phyloP scores from a whole-genome alignment of 1,139 yeast genomes.

The Sugiyamaella castrensis region DNA sequence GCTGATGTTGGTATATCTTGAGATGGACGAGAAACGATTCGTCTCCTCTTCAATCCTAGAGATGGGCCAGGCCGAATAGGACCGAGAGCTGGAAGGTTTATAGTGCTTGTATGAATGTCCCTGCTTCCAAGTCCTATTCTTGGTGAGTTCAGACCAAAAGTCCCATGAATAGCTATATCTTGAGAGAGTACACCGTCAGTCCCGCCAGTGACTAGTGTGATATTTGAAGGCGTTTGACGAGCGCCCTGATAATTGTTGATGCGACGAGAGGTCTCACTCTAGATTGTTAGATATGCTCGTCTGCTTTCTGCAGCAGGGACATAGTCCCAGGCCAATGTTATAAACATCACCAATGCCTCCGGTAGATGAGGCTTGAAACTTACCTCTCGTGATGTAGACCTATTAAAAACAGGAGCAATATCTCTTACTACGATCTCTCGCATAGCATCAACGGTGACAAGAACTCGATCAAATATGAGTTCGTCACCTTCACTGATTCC shows the following conservation, averaged over 20 bases:
- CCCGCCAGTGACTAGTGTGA: too few relatives aligned
- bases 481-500: conserved; percentile 23
- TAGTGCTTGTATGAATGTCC: too few relatives aligned
- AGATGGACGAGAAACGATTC: neutral
- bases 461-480: conserved; percentile 26
- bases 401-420: conserved; percentile 6
- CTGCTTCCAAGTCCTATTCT: too few relatives aligned
- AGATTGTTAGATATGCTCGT: too few relatives aligned
- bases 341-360: neutral
- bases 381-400: neutral
- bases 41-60: conserved; percentile 5
- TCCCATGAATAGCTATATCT: too few relatives aligned
- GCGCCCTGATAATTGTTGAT: too few relatives aligned
- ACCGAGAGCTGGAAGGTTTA: neutral
- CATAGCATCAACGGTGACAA: conserved; percentile 25
- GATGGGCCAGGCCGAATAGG: conserved; percentile 7
- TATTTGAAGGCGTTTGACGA: too few relatives aligned
- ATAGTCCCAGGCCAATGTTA: too few relatives aligned
- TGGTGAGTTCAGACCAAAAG: too few relatives aligned
- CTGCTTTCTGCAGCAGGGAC: too few relatives aligned
- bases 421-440: conserved; percentile 14
- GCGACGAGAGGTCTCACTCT: too few relatives aligned
- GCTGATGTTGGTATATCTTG: neutral
- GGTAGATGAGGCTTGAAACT: neutral
- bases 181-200: too few relatives aligned